These are phyloP conservation scores for Didymella sp. DNA, from an alignment of 2,329 filamentous ascomycete genomes.

Conservation along the genomic window DNA sequence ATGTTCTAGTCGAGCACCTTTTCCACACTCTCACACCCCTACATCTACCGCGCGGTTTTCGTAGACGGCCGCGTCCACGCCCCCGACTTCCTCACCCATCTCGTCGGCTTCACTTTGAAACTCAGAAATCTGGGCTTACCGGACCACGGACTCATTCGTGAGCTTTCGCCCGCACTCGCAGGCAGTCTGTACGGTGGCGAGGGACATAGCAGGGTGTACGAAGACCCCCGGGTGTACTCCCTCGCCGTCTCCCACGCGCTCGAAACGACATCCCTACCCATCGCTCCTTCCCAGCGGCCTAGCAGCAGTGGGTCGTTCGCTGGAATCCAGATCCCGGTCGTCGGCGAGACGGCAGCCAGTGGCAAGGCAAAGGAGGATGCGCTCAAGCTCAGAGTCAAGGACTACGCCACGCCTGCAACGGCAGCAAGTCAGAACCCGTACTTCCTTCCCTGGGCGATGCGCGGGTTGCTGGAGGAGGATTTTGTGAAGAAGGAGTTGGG, in stretches of 20 bases:
- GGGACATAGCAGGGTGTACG: conserved; percentile 92
- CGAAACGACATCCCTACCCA: conserved; percentile 53
- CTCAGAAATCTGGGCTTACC: conserved; percentile 90
- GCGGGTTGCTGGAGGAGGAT: conserved; percentile 89
- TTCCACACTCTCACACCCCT: conserved; percentile 83
- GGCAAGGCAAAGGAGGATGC: conserved; percentile 28
- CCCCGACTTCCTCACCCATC: conserved; percentile 89
- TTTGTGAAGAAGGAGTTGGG: conserved; percentile 83
- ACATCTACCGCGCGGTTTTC: conserved; percentile 95
- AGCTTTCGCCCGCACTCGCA: conserved; percentile 85
- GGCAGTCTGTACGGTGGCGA: conserved; percentile 91
- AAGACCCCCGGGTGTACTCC: conserved; percentile 85
- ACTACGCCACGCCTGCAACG: conserved; percentile 39
- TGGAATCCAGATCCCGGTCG: conserved; percentile 43
- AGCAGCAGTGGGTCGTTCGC: conserved; percentile 34
- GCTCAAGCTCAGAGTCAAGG: conserved; percentile 41
- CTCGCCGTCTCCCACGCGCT: conserved; percentile 57
- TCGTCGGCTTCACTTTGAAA: conserved; percentile 92
- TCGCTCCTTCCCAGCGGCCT: conserved; percentile 29
- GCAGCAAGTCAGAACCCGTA: conserved; percentile 73
- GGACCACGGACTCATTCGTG: conserved; percentile 91
- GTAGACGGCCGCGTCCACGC: conserved; percentile 92
- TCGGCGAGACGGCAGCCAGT: conserved; percentile 34
- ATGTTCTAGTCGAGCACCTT: conserved; percentile 81
- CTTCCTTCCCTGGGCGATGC: conserved; percentile 93